Base-by-base conservation (phyloP, 192 early-diverging fungal genomes). In the Coemansia umbellata region DNA sequence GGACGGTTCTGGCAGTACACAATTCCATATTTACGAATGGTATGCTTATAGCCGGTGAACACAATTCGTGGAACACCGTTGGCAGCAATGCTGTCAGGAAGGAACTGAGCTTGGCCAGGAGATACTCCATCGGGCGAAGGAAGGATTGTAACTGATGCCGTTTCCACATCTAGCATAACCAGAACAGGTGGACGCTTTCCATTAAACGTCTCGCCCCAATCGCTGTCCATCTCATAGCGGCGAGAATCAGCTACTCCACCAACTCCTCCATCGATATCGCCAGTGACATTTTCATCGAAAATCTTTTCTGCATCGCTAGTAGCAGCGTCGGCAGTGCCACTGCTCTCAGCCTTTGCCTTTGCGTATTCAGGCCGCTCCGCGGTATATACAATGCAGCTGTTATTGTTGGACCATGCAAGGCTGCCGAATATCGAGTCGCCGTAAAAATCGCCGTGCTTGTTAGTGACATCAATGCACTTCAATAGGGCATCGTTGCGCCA, bases 201-300 rank as follows among this genome's bases (percentile, higher is more conserved):
- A 31, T 33, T 66, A 37, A 85, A 85, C 3, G 78, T 76, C 66
- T 91, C 89, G 7, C 89, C 89, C 81, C 82, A 87, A 55, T 86
- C 87, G 15, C 80, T 74, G 14, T 69, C 77, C 50, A 75, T 77
- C 32, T 58, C 63, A 50, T 74, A 85, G 43, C 74, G 47, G 15
- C 72, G 60, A 21, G 72, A 57, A 22, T 75, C 66, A 4, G 66
- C 66, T 3, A 64, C 37, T 5, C 66, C 72, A 22, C 66, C 72
- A 42, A 63, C 63, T 9, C 53, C 48, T 22, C 71, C 71, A 8
- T 22, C 31, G 36, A 58, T 56, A 30, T 80, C 79, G 41, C 74
- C 76, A 8, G 53, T 55, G 40, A 66, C 50, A 23, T 58, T 53
- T 14, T 59, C 63, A 5, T 26, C 51, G 26, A 1, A 1, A 9